These are phyloP conservation scores for Tolypocladium ovalisporum DNA, from an alignment of 2,329 filamentous ascomycete species.

Conservation along the genomic window DNA sequence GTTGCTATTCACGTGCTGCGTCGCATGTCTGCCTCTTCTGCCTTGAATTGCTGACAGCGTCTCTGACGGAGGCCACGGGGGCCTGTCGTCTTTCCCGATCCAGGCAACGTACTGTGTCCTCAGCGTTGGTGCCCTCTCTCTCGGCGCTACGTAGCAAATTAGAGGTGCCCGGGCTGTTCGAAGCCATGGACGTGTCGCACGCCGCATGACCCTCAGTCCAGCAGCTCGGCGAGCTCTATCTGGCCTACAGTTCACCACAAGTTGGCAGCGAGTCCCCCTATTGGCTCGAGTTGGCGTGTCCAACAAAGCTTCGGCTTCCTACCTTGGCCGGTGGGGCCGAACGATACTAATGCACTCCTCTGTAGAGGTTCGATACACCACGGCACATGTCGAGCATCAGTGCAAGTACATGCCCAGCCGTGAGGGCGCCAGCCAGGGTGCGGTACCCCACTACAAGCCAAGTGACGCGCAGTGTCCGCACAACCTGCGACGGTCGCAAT, in stretches of 20 bases:
- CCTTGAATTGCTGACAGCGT: too few relatives aligned
- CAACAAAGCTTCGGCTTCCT: neutral
- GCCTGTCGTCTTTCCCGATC: neutral
- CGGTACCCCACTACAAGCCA: constrained; percentile 1
- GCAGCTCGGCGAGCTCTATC: constrained; percentile 6
- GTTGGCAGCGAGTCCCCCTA: constrained; percentile 9
- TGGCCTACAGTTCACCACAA: constrained; percentile 13
- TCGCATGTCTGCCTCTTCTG: neutral
- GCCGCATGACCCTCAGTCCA: neutral
- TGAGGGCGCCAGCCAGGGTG: neutral
- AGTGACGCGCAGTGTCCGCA: constrained; percentile 9
- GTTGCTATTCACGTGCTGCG: neutral
- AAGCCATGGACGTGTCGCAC: neutral
- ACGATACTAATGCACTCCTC: neutral
- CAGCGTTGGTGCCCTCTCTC: neutral
- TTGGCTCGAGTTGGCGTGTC: constrained; percentile 11
- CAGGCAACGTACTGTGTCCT: too few relatives aligned
- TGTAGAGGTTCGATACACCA: neutral
- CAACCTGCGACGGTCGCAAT: neutral
- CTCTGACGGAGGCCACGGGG: neutral
- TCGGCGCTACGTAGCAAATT: neutral
- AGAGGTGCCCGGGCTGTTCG: neutral
- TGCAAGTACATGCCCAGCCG: neutral
- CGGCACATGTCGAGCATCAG: neutral
- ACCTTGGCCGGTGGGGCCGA: neutral